These are phyloP conservation scores for Buxus sempervirens DNA, from an alignment of 164 flowering plant species.

Conservation along the genomic window DNA sequence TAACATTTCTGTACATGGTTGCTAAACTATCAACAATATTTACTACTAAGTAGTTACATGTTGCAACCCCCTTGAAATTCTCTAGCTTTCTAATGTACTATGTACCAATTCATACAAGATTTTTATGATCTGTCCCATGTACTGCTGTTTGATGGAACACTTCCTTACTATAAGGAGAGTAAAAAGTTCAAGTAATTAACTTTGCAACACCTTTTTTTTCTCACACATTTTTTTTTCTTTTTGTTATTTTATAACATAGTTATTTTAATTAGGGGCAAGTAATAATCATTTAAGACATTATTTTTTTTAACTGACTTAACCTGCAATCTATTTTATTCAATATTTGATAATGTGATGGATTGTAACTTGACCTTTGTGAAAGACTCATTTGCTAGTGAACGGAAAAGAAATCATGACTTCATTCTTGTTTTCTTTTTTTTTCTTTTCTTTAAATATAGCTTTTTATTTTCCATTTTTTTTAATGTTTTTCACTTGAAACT, in stretches of 20 bases:
- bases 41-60: too few relatives aligned
- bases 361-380: conserved; percentile 3
- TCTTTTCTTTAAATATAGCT: too few relatives aligned
- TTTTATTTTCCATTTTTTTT: too few relatives aligned
- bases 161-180: not conserved
- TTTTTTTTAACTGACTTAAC: too few relatives aligned
- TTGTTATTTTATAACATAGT: not conserved
- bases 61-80: not conserved
- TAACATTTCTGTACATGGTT: too few relatives aligned
- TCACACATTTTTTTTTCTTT: too few relatives aligned
- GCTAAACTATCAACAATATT: too few relatives aligned
- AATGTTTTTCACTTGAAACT: not conserved
- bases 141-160: not conserved
- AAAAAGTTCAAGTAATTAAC: not conserved
- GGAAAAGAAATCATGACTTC: not conserved
- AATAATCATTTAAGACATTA: too few relatives aligned
- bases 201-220: not conserved
- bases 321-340: conserved; percentile 8
- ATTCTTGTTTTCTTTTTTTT: not conserved
- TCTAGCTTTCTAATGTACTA: not conserved
- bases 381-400: conserved; percentile 2
- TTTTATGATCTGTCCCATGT: not conserved
- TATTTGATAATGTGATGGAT: not conserved
- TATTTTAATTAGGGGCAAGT: too few relatives aligned
- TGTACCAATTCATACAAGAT: not conserved